Evolutionary conservation across 768 basidiomycete genomes (phyloP), one percentile per base, ranked within the genome.

Genomic region (Mycena metata): DNA sequence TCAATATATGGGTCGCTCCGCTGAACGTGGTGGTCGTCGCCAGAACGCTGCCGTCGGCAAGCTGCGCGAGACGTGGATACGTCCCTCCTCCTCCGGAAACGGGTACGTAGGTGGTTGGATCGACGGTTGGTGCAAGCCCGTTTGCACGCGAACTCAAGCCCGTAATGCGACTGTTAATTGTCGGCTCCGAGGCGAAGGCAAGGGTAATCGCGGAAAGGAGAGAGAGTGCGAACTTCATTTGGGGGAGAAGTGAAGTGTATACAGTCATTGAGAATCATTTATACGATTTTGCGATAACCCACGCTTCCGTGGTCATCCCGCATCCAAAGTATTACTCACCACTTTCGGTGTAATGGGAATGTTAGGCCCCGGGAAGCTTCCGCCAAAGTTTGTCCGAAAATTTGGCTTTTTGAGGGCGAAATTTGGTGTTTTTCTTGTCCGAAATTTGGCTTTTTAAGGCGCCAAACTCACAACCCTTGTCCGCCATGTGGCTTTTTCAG

Each of bases 1-100:
- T 68, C 19, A 73, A 52, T 21, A 30, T 59, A 8, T 64, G 57
- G 24, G 57, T 61, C 10, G 41, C 41, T 11, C 63, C 69, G 23
- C 33, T 58, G 54, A 49, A 41, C 19, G 62, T 17, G 19, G 69
- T 73, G 41, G 47, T 51, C 3, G 35, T 19, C 17, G 26, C 72
- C 13, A 73, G 72, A 33, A 64, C 36, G 30, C 67, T 68, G 33
- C 69, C 69, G 23, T 73, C 69, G 11, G 64, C 60, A 21, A 73
- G 63, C 16, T 58, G 57, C 45, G 72, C 46, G 1, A 69, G 47
- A 19, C 72, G 72, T 35, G 72, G 72, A 50, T 73, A 73, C 1
- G 72, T 65, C 6, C 69, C 69, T 35, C 61, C 52, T 43, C 66
- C 50, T 10, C 33, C 35, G 24, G 64, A 23, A 12, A 51, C 33